Evolutionary conservation across 345 rosid genomes (phyloP).

Genomic region (Bruguiera parviflora): DNA sequence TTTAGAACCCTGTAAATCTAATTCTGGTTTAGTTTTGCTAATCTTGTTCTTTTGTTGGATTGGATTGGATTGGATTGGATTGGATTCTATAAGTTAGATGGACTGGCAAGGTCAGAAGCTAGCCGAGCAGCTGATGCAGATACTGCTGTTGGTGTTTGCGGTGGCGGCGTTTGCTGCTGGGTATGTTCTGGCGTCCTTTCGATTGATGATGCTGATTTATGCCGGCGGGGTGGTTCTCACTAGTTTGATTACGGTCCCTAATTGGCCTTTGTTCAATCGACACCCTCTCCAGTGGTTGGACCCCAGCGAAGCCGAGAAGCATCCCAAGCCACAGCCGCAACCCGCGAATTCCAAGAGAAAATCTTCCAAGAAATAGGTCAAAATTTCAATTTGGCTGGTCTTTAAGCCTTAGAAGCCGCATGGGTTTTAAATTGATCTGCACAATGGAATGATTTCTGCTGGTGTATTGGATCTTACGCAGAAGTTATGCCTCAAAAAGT

Average conservation of each 20-base stretch:
- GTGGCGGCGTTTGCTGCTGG: constrained; percentile 52
- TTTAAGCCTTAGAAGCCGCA: neutral
- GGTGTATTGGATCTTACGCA: constrained; percentile 8
- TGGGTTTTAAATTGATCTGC: constrained; percentile 1
- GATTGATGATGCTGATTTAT: constrained; percentile 63
- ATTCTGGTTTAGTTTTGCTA: neutral
- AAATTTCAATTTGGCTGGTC: constrained; percentile 9
- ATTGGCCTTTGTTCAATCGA: constrained; percentile 85
- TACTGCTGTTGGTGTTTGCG: constrained; percentile 60
- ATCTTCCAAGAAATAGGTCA: constrained; percentile 50
- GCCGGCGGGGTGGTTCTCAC: constrained; percentile 75
- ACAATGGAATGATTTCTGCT: constrained; percentile 3
- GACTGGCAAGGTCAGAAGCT: constrained; percentile 99
- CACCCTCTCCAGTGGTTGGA: constrained; percentile 86
- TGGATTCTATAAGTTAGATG: constrained; percentile 34
- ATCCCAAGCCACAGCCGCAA: constrained; percentile 60
- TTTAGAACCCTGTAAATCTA: no score
- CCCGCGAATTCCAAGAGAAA: constrained; percentile 57
- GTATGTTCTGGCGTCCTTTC: constrained; percentile 61
- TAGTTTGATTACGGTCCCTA: constrained; percentile 66
- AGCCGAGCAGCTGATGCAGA: constrained; percentile 92
- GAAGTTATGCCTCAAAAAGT: neutral
- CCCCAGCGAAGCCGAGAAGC: constrained; percentile 68
- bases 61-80: neutral
- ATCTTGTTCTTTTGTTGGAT: neutral